Percentiles rank a stretch among this genome's conserved stretches.
Conservation (phyloP, 805 yeast genomes). For the Komagataella pseudopastoris region DNA sequence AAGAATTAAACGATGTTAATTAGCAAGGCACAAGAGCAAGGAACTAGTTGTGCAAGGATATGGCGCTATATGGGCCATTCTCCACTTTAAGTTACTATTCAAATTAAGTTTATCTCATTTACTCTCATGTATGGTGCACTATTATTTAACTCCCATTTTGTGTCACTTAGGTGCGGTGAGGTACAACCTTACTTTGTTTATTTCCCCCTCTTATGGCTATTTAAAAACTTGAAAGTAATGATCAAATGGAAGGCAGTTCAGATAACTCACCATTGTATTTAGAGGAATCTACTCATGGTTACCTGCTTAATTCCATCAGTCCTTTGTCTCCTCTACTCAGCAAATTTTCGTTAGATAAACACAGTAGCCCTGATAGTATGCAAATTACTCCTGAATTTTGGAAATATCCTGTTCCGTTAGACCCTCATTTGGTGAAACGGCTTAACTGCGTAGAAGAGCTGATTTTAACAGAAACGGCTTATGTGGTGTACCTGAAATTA, state of each 20-base stretch:
- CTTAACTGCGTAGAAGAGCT: constrained; percentile 29
- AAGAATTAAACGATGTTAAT: not conserved
- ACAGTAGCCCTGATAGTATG: not conserved
- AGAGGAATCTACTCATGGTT: not conserved
- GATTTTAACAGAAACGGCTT: constrained; percentile 31
- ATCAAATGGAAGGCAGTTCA: not conserved
- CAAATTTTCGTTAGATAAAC: not conserved
- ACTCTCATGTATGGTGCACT: not conserved
- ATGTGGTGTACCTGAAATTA: constrained; percentile 28
- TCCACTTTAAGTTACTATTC: not conserved
- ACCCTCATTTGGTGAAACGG: constrained; percentile 6
- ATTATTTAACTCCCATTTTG: not conserved
- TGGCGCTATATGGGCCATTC: not conserved
- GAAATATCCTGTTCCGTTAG: not conserved
- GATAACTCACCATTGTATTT: not conserved
- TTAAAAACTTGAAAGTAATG: not conserved
- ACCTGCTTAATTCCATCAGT: not conserved
- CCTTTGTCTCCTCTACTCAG: not conserved
- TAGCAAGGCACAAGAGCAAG: not conserved
- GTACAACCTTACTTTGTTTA: not conserved
- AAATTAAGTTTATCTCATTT: no score
- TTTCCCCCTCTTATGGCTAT: not conserved
- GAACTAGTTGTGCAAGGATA: not conserved
- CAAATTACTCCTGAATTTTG: not conserved
- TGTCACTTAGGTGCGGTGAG: not conserved